phyloP scores from a whole-genome alignment of 805 yeast genomes.

The Suhomyces sp. region DNA sequence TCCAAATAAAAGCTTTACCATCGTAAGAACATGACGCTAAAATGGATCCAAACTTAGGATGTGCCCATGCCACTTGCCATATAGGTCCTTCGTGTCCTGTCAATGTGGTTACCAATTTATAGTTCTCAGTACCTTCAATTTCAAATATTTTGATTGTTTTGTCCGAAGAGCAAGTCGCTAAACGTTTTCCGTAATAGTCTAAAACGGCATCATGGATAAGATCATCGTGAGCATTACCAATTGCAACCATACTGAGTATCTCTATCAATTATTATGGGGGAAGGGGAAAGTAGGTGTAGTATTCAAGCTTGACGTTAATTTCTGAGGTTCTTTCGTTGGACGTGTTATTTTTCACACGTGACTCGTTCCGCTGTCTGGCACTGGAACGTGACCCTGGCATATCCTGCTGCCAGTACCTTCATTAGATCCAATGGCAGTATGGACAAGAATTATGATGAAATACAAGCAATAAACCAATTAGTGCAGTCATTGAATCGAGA shows the following conservation, averaged over 20 bases:
- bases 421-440: slow-evolving; percentile 7
- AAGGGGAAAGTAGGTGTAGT: background rate
- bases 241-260: slow-evolving; percentile 58
- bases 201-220: slow-evolving; percentile 94
- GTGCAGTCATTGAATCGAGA: slow-evolving; percentile 18
- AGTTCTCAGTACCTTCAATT: slow-evolving; percentile 75
- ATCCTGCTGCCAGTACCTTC: background rate
- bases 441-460: slow-evolving; percentile 20
- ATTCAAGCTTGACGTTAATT: background rate
- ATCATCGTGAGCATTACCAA: slow-evolving; percentile 89
- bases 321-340: background rate
- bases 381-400: background rate
- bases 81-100: slow-evolving; percentile 97
- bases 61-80: slow-evolving; percentile 99
- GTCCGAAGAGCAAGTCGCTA: slow-evolving; percentile 96
- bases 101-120: slow-evolving; percentile 78
- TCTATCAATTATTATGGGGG: background rate
- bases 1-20: slow-evolving; percentile 93
- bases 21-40: slow-evolving; percentile 94
- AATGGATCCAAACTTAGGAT: slow-evolving; percentile 94
- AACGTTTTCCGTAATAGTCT: slow-evolving; percentile 92
- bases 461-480: slow-evolving; percentile 15
- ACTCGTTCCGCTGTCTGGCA: background rate
- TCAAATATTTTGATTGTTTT: slow-evolving; percentile 93
- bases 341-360: slow-evolving; percentile 1